Percentiles rank a stretch among this genome's conserved stretches.
Conservation (phyloP, 495 filamentous ascomycete species). For the Aspergillus egyptiacus region DNA sequence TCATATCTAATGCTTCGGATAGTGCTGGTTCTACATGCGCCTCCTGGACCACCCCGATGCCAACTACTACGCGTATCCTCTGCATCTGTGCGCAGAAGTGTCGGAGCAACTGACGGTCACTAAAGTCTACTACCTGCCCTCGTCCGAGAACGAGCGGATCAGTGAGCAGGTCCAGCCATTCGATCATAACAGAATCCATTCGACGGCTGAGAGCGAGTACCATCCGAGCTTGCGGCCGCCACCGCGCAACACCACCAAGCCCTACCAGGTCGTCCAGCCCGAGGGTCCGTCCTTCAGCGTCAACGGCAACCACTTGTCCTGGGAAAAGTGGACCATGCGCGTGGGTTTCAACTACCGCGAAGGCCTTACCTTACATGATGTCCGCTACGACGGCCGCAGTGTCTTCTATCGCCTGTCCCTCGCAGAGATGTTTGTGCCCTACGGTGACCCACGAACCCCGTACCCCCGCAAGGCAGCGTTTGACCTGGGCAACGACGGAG, state of each 20-base stretch:
- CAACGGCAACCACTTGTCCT: slow-evolving; percentile 39
- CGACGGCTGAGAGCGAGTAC: slow-evolving; percentile 54
- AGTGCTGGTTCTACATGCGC: slow-evolving; percentile 34
- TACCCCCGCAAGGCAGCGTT: slow-evolving; percentile 64
- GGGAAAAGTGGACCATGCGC: slow-evolving; percentile 65
- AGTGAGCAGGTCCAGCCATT: slow-evolving; percentile 11
- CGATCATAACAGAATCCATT: slow-evolving; percentile 40
- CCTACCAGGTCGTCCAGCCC: slow-evolving; percentile 69
- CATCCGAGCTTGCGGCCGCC: slow-evolving; percentile 45
- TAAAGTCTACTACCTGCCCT: slow-evolving; percentile 35
- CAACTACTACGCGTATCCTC: slow-evolving; percentile 74
- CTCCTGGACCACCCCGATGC: slow-evolving; percentile 22
- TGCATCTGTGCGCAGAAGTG: slow-evolving; percentile 62
- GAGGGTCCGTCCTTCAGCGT: slow-evolving; percentile 64
- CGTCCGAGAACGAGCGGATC: slow-evolving; percentile 24
- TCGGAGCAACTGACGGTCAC: slow-evolving; percentile 54
- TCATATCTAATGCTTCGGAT: neutral
- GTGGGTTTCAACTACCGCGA: slow-evolving; percentile 62
- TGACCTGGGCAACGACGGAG: slow-evolving; percentile 62
- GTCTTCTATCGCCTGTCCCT: slow-evolving; percentile 66
- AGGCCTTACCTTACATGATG: slow-evolving; percentile 56
- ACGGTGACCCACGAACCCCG: slow-evolving; percentile 56
- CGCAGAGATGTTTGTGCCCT: slow-evolving; percentile 72
- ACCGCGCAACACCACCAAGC: slow-evolving; percentile 59
- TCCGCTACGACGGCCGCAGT: slow-evolving; percentile 60